Base-by-base conservation (phyloP, 2,329 filamentous ascomycete genomes). In the Ceratocystiopsis minuta region DNA sequence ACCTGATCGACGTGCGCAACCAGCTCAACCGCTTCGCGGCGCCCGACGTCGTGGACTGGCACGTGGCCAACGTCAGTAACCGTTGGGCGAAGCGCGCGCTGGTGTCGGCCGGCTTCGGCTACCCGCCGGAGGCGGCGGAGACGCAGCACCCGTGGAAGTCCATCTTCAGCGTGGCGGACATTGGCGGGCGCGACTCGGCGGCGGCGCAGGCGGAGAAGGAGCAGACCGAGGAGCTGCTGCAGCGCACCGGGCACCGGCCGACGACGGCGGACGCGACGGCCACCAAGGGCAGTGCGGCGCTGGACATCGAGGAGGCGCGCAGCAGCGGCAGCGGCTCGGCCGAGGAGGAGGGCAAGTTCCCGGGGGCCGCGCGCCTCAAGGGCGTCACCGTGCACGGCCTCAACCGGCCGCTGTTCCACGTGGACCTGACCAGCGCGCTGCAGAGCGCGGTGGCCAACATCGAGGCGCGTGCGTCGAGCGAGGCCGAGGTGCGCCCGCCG, bases 161-260 rank as follows among this genome's bases (percentile, higher is more conserved):
- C n/a, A 86, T 96, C 49, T 96, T 94, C 66, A 86, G 76, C 54
- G 85, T 96, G 17, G 84, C 88, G 2, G 85, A 94, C 54, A 76
- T 92, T 48, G 57, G 84, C 47, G 80, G 85, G 16, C 63, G 66
- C 5, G 62, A 75, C 41, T 83, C 78, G 5, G 81, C 81, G 0
- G 79, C 80, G 1, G 74, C 74, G 0, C 65, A 66, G 9, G 82
- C 81, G 0, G 79, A 87, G 51, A 62, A 68, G 20, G 63, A 68
- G 20, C 68, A 70, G 41, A 79, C 80, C 54, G 68, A 74, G 53
- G 68, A 63, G 50, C 53, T 57, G 44, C 42, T 55, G n/a, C 15
- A 12, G 37, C 7, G 24, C 24, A 28, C 11, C 24, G 11, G 24
- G 6, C 24, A 28, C 24, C 41, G 43, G 16, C 37, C 28, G 24